Evolutionary conservation across 495 filamentous ascomycete genomes (phyloP), one percentile per base, ranked within the genome.

Genomic region (Halenospora varia): DNA sequence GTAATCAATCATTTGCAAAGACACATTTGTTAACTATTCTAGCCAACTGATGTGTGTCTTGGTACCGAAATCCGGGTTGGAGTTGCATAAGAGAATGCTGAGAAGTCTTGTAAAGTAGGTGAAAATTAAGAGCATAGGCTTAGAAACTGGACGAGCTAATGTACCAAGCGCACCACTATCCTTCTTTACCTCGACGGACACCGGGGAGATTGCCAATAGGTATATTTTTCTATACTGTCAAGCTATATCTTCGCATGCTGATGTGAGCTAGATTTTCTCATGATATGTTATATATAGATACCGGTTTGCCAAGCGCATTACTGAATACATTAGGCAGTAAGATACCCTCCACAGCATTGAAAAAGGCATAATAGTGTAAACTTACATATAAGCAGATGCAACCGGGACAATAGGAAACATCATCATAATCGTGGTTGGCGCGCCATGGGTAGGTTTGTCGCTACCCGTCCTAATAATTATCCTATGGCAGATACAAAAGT

Each of bases 401-500:
- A n/a, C n/a, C n/a, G n/a, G n/a, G n/a, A n/a, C n/a, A n/a, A n/a
- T n/a, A n/a, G n/a, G n/a, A n/a, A n/a, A n/a, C n/a, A n/a, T n/a
- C n/a, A 13, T 13, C 29, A 4, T 35, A 13, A 35, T 35, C 13
- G 29, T 13, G 13, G 13, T 35, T 6, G 29, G 29, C 29, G 4
- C 29, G 13, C 13, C 29, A 35, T 35, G 13, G 4, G 13, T 35
- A 13, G 29, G 42, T 46, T 4, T 46, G 4, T 9, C 19, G 42
- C 4, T n/a, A 20, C 42, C 19, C 35, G n/a, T 40, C 35, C 35
- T 40, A 9, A 40, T 40, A 40, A 40, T 40, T 42, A 19, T 63
- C 76, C 19, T 81, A 66, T 35, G 9, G 75, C 1, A 50, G n/a
- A n/a, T 83, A 2, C 81, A 85, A 54, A 69, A 64, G 9, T 72